phyloP scores from a whole-genome alignment of 352 stramenopile species.

The Globisporangium parvum region DNA sequence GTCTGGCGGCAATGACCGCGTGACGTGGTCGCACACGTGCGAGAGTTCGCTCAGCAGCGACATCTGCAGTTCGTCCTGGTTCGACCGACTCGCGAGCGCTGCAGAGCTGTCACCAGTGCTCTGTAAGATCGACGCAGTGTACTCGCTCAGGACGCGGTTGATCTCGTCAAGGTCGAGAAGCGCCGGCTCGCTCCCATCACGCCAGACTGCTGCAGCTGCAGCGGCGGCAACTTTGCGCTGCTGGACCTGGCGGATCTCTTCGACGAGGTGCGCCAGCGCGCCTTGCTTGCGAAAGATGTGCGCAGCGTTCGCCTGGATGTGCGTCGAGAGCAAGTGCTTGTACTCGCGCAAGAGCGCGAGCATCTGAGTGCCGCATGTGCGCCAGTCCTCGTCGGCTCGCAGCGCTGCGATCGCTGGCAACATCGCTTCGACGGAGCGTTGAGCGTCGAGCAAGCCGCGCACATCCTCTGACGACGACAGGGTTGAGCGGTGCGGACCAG shows the following conservation, averaged over 20 bases:
- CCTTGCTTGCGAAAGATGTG: constrained; percentile 46
- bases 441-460: constrained; percentile 21
- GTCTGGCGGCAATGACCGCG: constrained; percentile 16
- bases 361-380: constrained; percentile 15
- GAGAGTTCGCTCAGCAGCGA: constrained; percentile 26
- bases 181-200: neutral
- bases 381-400: constrained; percentile 10
- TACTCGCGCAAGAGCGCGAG: constrained; percentile 33
- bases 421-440: constrained; percentile 21
- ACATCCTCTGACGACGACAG: neutral
- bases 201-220: neutral
- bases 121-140: constrained; percentile 16
- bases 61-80: constrained; percentile 21
- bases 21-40: constrained; percentile 26
- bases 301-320: constrained; percentile 35
- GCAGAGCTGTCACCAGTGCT: neutral
- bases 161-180: constrained; percentile 14
- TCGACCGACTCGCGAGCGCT: constrained; percentile 1
- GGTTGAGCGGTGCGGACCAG: neutral
- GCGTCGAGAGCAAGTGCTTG: constrained; percentile 23
- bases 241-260: constrained; percentile 16
- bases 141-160: constrained; percentile 25
- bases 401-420: constrained; percentile 9
- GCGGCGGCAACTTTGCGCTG: neutral
- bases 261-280: constrained; percentile 25